A percentile compares a stretch with the other conserved stretches of the same genome.
phyloP scores from a whole-genome alignment of 345 rosid species.

The Corchorus olitorius region DNA sequence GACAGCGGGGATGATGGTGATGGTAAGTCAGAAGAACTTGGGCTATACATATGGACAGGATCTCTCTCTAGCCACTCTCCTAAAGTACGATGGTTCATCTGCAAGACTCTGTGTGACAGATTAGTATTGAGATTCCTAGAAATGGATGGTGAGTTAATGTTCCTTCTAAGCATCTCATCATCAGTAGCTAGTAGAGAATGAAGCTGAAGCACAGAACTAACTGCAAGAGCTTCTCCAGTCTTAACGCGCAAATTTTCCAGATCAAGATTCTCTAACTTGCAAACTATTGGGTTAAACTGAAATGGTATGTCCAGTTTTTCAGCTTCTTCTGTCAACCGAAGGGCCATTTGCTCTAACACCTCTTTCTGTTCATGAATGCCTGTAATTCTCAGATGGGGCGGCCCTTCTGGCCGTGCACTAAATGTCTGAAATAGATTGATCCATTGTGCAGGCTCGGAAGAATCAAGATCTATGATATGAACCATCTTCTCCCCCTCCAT shows the following conservation, averaged over 20 bases:
- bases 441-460: constrained; percentile 77
- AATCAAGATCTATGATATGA: constrained; percentile 67
- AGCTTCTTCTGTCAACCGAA: constrained; percentile 59
- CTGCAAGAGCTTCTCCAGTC: constrained; percentile 76
- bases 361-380: constrained; percentile 68
- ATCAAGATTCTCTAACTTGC: constrained; percentile 63
- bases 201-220: constrained; percentile 69
- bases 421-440: constrained; percentile 61
- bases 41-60: constrained; percentile 28
- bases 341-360: constrained; percentile 66
- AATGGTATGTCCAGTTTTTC: constrained; percentile 71
- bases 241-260: constrained; percentile 58
- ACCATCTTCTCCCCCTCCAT: constrained; percentile 78
- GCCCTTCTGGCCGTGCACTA: constrained; percentile 64
- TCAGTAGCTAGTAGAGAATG: constrained; percentile 61
- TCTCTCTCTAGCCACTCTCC: constrained; percentile 84
- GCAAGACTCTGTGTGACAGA: constrained; percentile 33
- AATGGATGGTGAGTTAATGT: constrained; percentile 40
- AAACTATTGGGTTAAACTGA: constrained; percentile 63
- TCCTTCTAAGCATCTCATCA: constrained; percentile 41
- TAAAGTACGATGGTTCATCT: constrained; percentile 49
- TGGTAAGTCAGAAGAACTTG: constrained; percentile 53
- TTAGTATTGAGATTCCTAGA: constrained; percentile 34
- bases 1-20: constrained; percentile 48
- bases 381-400: constrained; percentile 73